Evolutionary conservation across 768 basidiomycete species (phyloP).

Genomic region (Porphyrellus cyaneotinctus): DNA sequence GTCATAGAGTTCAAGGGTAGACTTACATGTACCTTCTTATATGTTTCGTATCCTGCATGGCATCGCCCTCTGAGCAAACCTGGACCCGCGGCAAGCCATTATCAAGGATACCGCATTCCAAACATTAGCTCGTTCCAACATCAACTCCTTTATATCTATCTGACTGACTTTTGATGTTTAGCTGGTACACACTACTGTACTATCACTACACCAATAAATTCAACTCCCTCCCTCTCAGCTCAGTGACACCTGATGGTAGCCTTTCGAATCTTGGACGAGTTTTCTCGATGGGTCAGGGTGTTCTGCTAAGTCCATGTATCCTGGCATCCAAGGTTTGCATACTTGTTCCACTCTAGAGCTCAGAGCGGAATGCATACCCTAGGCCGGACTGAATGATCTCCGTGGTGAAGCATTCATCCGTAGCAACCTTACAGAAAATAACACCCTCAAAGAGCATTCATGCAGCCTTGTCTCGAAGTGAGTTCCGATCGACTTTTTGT

Average conservation of each 20-base stretch:
- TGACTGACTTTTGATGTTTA: conserved; percentile 2
- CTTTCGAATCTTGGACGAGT: not conserved
- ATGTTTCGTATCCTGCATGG: too few species aligned
- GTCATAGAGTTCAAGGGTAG: too few species aligned
- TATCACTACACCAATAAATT: conserved; percentile 38
- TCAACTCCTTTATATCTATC: not conserved
- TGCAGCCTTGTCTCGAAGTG: conserved; percentile 16
- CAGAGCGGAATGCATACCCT: not conserved
- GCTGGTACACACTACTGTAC: conserved; percentile 38
- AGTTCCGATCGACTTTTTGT: not conserved
- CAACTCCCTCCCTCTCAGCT: conserved; percentile 30
- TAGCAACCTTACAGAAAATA: conserved; percentile 16
- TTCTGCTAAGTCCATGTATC: conserved; percentile 46
- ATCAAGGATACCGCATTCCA: not conserved
- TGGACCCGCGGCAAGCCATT: not conserved
- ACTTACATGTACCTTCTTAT: too few species aligned
- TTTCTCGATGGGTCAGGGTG: conserved; percentile 19
- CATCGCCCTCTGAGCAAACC: too few species aligned
- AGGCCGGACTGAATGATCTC: conserved; percentile 22
- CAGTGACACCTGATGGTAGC: conserved; percentile 1
- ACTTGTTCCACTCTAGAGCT: not conserved
- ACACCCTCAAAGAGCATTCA: conserved; percentile 22
- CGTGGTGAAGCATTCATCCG: conserved; percentile 18
- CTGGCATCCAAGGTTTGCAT: conserved; percentile 36
- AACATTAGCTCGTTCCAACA: not conserved